phyloP scores from a whole-genome alignment of 345 rosid genomes.

The Sisymbrium irio region DNA sequence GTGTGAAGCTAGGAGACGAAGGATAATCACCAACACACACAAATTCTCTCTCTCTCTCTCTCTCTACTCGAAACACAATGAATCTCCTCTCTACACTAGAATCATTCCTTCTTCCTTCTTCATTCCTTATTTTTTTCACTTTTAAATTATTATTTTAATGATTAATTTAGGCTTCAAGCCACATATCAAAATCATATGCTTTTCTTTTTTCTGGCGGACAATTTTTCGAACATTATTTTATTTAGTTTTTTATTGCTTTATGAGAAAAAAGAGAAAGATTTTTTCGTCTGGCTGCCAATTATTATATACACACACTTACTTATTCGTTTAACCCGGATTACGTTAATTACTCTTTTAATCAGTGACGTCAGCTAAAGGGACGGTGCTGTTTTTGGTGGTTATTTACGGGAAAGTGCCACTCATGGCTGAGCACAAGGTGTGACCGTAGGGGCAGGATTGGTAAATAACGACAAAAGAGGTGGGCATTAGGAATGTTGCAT shows the following conservation, averaged over 20 bases:
- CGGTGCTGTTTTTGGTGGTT: background rate
- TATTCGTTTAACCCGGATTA: too few species aligned
- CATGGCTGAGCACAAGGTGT: background rate
- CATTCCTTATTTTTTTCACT: background rate
- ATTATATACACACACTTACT: background rate
- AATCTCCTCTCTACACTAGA: slow-evolving; percentile 6
- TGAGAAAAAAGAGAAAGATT: slow-evolving; percentile 1
- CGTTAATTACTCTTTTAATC: background rate
- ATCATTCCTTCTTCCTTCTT: slow-evolving; percentile 32
- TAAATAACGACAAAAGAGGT: background rate
- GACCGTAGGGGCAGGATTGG: background rate
- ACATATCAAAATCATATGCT: slow-evolving; percentile 23
- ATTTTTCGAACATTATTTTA: slow-evolving; percentile 26
- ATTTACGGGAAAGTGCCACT: slow-evolving; percentile 29
- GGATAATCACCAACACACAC: too few species aligned
- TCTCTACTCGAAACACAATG: slow-evolving; percentile 12
- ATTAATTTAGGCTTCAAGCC: slow-evolving; percentile 16
- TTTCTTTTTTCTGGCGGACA: slow-evolving; percentile 30
- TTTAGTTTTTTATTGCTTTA: background rate
- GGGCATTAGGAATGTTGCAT: slow-evolving; percentile 30
- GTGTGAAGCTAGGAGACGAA: too few species aligned
- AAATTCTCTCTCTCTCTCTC: too few species aligned
- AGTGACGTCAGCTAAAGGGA: slow-evolving; percentile 12
- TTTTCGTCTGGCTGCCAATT: slow-evolving; percentile 13
- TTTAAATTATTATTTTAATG: background rate